Base-by-base conservation (phyloP, 768 basidiomycete species). In the Symmetrospora coprosmae region DNA sequence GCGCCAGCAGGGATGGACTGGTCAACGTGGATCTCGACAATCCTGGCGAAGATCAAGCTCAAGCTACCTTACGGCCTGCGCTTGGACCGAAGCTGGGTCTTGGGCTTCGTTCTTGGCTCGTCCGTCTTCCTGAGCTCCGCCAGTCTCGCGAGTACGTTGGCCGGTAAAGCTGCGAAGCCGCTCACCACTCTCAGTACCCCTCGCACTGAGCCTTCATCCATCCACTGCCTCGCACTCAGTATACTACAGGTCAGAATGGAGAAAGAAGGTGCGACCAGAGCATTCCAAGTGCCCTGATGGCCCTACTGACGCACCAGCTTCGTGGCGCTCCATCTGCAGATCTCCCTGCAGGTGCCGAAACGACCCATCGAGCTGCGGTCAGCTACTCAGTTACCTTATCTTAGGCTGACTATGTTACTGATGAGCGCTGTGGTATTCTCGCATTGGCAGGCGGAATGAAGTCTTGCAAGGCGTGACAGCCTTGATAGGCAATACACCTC, bases 401-500 rank as follows among this genome's bases (percentile, higher is more conserved):
- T 37, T 16, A 6, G 16, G 17, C 4, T 53, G n/a, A 8, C 35
- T n/a, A n/a, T n/a, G 35, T 16, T 8, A 17, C 17, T 19, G 8
- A 17, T 5, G 6, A 34, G 4, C 33, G 17, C 21, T 34, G 50
- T 33, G 17, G 19, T 27, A 19, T 25, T 2, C 19, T 58, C 13
- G 9, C 4, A 30, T n/a, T n/a, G 25, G 21, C 55, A 58, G 55
- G 43, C 55, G 55, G 56, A 83, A 88, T 69, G 88, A 91, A 66
- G 74, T 89, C 5, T 77, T 90, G 4, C 73, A 77, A 6, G 90
- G 91, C 0, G 82, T 94, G 4, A 80, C 81, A 11, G 90, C 87
- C 9, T 64, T 76, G 1, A 92, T 96, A 59, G 92, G 92, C 40
- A 94, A 96, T 68, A 97, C 94, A 0, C 92, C 94, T 1, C 75